Evolutionary conservation across 768 basidiomycete genomes (phyloP).

Genomic region (Mrakia gelida): DNA sequence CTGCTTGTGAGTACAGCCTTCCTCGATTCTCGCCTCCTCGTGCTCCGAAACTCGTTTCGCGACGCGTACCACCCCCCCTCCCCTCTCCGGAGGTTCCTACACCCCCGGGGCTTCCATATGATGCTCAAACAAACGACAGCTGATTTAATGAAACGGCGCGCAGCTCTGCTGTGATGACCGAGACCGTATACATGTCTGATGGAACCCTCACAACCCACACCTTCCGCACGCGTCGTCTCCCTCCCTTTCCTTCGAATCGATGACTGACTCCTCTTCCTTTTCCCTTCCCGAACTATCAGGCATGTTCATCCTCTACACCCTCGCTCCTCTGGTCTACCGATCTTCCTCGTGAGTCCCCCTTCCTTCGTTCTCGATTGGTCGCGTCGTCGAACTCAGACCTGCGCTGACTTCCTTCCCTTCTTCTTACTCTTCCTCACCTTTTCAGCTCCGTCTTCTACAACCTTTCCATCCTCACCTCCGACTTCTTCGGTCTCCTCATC

Average conservation of each 20-base stretch:
- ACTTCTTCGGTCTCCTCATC: constrained; percentile 81
- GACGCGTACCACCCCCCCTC: neutral
- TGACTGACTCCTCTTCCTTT: neutral
- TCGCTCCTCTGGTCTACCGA: constrained; percentile 79
- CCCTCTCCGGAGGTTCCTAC: neutral
- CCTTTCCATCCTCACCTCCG: constrained; percentile 75
- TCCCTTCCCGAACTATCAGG: constrained; percentile 49
- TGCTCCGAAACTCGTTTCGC: too few relatives aligned
- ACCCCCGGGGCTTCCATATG: neutral
- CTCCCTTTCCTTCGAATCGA: neutral
- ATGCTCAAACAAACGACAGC: neutral
- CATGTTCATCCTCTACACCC: constrained; percentile 76
- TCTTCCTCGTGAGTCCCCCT: constrained; percentile 65
- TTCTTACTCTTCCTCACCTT: too few relatives aligned
- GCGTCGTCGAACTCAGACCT: too few relatives aligned
- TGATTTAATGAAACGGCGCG: constrained; percentile 3
- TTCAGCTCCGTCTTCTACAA: constrained; percentile 52
- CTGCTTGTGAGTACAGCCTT: constrained; percentile 42
- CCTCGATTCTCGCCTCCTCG: neutral
- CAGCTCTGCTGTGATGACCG: neutral
- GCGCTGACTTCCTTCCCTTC: neutral
- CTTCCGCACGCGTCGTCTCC: too few relatives aligned
- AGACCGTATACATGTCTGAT: neutral
- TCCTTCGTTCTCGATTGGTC: neutral
- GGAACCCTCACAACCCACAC: neutral